A percentile compares a stretch with the other conserved stretches of the same genome.
Evolutionary conservation across 129 eudicot genomes (phyloP).

Genomic region (Gnaphalium uliginosum): DNA sequence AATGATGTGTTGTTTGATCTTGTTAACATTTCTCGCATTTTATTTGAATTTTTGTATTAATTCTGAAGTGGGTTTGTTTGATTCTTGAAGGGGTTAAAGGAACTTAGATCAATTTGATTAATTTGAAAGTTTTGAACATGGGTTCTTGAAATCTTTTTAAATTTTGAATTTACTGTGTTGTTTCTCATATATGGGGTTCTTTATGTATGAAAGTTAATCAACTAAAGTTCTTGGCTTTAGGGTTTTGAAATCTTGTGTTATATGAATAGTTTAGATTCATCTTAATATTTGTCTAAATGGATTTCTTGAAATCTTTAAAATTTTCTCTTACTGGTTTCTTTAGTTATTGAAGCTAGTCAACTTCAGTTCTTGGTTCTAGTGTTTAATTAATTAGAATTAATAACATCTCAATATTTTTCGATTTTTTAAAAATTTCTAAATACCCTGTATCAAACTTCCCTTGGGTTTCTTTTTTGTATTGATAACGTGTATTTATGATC

Average conservation of each 20-base stretch:
- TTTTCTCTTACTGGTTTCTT: neutral
- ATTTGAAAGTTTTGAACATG: slow-evolving; percentile 8
- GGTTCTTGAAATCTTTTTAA: slow-evolving; percentile 8
- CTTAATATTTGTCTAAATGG: neutral
- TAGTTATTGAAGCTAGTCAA: slow-evolving; percentile 10
- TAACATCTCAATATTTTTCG: neutral
- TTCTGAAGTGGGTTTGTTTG: slow-evolving; percentile 8
- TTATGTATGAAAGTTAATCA: neutral
- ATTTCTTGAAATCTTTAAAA: neutral
- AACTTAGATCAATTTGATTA: neutral
- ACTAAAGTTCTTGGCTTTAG: slow-evolving; percentile 2
- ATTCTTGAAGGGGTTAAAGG: neutral
- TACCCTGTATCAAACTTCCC: neutral
- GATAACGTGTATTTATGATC: slow-evolving; percentile 19
- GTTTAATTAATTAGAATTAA: neutral
- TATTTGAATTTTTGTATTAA: neutral
- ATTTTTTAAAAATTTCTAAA: neutral
- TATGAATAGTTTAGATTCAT: neutral
- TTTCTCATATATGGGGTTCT: slow-evolving; percentile 7
- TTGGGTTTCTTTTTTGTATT: slow-evolving; percentile 6
- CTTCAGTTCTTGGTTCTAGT: slow-evolving; percentile 13
- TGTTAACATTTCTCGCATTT: slow-evolving; percentile 8
- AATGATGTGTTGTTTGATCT: slow-evolving; percentile 12
- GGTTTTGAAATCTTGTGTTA: slow-evolving; percentile 25
- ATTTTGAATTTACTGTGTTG: slow-evolving; percentile 10